Evolutionary conservation across 1,284 basidiomycete species (phyloP).

Genomic region (Spongispora temasekensis): DNA sequence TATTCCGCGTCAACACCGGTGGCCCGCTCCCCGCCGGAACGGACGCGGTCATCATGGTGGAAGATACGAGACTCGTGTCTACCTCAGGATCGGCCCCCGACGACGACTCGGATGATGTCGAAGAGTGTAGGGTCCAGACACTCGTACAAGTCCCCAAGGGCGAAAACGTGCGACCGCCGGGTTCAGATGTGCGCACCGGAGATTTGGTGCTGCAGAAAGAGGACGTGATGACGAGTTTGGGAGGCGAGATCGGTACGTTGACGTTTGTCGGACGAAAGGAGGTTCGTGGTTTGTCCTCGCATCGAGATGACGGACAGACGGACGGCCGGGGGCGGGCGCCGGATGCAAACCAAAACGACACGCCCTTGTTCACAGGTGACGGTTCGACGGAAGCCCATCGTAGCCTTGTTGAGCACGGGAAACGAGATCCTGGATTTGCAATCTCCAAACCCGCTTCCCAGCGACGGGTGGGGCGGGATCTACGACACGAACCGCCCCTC

Average conservation of each 20-base stretch:
- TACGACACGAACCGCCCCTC: constrained; percentile 87
- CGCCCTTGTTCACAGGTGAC: constrained; percentile 49
- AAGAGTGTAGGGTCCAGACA: constrained; percentile 71
- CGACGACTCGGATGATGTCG: constrained; percentile 51
- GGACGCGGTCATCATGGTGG: constrained; percentile 88
- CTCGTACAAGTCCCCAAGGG: constrained; percentile 62
- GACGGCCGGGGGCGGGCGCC: too few species aligned
- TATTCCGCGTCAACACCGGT: constrained; percentile 82
- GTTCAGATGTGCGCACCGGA: constrained; percentile 72
- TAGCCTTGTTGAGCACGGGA: constrained; percentile 84
- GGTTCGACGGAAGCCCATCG: constrained; percentile 69
- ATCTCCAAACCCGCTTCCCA: constrained; percentile 35
- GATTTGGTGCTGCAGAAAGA: constrained; percentile 69
- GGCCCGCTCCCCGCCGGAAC: constrained; percentile 73
- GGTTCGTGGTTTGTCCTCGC: constrained; percentile 42
- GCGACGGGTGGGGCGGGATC: constrained; percentile 66
- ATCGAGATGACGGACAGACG: too few species aligned
- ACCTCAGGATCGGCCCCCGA: too few species aligned
- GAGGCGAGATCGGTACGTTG: constrained; percentile 86
- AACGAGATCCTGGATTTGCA: constrained; percentile 79
- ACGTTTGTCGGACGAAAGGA: constrained; percentile 75
- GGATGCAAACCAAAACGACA: too few species aligned
- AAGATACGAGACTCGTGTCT: constrained; percentile 77
- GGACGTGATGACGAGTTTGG: constrained; percentile 60
- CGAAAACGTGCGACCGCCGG: constrained; percentile 75